These are phyloP conservation scores for Trichoderma erinaceum DNA, from an alignment of 495 filamentous ascomycete species.

Conservation along the genomic window DNA sequence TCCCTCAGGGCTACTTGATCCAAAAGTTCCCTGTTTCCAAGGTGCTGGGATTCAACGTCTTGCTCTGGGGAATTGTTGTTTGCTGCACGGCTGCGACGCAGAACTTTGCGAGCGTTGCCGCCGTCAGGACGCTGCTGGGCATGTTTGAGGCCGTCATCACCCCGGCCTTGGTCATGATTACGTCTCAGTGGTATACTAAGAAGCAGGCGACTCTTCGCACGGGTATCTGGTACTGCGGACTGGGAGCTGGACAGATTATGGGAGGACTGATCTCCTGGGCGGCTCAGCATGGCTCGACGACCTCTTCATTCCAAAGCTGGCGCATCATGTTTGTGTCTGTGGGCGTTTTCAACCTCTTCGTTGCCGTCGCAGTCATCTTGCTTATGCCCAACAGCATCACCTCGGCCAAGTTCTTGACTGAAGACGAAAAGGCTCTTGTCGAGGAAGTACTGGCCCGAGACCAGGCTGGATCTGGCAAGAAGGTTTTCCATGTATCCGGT, in stretches of 20 bases:
- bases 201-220: constrained; percentile 59
- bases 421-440: constrained; percentile 51
- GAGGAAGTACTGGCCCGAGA: constrained; percentile 54
- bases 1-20: constrained; percentile 50
- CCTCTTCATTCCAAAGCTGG: constrained; percentile 46
- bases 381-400: constrained; percentile 59
- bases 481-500: constrained; percentile 42
- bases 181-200: constrained; percentile 64
- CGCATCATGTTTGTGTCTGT: constrained; percentile 54
- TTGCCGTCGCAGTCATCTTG: constrained; percentile 53
- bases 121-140: constrained; percentile 58
- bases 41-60: constrained; percentile 56
- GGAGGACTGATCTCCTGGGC: constrained; percentile 52
- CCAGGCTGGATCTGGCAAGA: constrained; percentile 60
- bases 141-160: constrained; percentile 64
- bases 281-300: constrained; percentile 50
- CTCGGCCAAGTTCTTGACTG: constrained; percentile 50
- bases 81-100: constrained; percentile 53
- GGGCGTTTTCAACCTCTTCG: constrained; percentile 44
- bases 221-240: constrained; percentile 69
- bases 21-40: constrained; percentile 46
- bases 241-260: constrained; percentile 51
- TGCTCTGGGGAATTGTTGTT: constrained; percentile 52
- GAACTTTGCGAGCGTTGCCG: constrained; percentile 50
- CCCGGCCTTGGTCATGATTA: constrained; percentile 55